A percentile compares a stretch with the other conserved stretches of the same genome.
These are phyloP conservation scores for Tetracentron sinense DNA, from an alignment of 164 flowering plant genomes.

Conservation along the genomic window DNA sequence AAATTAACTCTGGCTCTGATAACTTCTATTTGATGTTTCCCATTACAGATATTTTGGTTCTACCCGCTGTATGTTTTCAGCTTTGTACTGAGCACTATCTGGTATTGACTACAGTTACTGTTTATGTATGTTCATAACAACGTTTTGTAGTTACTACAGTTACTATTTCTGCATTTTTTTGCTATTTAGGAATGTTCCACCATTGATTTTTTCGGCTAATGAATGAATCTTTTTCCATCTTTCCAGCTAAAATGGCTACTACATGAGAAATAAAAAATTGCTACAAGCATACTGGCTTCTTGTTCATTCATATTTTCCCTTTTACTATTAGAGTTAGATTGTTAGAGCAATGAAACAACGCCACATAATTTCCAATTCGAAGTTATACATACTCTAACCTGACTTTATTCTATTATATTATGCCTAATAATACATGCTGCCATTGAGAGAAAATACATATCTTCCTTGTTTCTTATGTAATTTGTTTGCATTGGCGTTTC, in stretches of 20 bases:
- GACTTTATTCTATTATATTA: too few species aligned
- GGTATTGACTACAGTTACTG: slow-evolving; percentile 41
- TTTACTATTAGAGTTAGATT: too few species aligned
- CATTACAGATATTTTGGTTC: slow-evolving; percentile 85
- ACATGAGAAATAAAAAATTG: background rate
- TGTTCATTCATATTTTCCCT: background rate
- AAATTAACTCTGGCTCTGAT: background rate
- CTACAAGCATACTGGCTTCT: background rate
- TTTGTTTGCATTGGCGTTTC: too few species aligned
- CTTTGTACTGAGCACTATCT: slow-evolving; percentile 67
- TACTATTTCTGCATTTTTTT: background rate
- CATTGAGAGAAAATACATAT: too few species aligned
- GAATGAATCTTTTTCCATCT: background rate
- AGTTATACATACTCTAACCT: too few species aligned
- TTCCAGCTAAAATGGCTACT: background rate
- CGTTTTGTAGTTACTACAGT: background rate
- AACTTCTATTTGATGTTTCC: slow-evolving; percentile 4
- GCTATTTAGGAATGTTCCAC: background rate
- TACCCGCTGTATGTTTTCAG: slow-evolving; percentile 85
- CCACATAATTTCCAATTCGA: background rate
- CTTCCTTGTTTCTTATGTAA: too few species aligned
- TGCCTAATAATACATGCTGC: too few species aligned
- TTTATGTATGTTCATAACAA: background rate
- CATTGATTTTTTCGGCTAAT: background rate
- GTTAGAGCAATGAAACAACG: background rate